Conservation (phyloP, 2,329 filamentous ascomycete genomes). For the Colletotrichum sp. region DNA sequence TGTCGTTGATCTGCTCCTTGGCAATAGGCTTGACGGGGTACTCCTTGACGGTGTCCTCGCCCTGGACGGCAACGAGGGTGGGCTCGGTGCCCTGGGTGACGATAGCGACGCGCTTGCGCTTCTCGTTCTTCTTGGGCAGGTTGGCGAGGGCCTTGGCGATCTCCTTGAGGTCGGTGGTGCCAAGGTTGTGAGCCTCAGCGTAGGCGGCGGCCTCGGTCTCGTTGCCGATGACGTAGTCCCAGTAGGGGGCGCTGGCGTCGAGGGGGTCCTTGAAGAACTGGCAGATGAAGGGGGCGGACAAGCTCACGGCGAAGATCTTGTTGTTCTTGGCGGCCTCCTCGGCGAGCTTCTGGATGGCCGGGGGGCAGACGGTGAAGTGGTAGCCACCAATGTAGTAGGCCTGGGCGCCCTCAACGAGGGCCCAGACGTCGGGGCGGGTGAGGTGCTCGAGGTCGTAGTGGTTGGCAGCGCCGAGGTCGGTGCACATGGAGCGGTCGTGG, state of each 20-base stretch:
- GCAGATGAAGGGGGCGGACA: slow-evolving; percentile 94
- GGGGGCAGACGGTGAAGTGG: slow-evolving; percentile 95
- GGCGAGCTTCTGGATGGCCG: slow-evolving; percentile 86
- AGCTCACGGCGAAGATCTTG: slow-evolving; percentile 90
- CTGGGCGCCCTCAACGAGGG: slow-evolving; percentile 85
- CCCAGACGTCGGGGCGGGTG: slow-evolving; percentile 90
- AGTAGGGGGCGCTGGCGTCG: slow-evolving; percentile 85
- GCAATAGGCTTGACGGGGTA: slow-evolving; percentile 83
- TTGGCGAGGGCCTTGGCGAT: slow-evolving; percentile 87
- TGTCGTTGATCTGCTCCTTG: slow-evolving; percentile 85
- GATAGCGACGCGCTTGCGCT: slow-evolving; percentile 84
- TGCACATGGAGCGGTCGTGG: slow-evolving; percentile 93
- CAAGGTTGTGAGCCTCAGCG: slow-evolving; percentile 79
- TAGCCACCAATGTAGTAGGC: slow-evolving; percentile 95
- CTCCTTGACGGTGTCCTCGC: slow-evolving; percentile 72
- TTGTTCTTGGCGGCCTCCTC: slow-evolving; percentile 88
- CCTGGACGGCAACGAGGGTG: slow-evolving; percentile 82
- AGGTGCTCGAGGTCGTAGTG: slow-evolving; percentile 95
- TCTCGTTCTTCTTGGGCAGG: slow-evolving; percentile 88
- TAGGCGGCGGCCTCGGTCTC: slow-evolving; percentile 93
- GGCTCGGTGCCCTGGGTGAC: slow-evolving; percentile 94
- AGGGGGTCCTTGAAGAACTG: slow-evolving; percentile 98
- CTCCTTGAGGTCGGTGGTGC: slow-evolving; percentile 78
- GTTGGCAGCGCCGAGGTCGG: slow-evolving; percentile 94
- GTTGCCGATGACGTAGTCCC: slow-evolving; percentile 96